Evolutionary conservation across 441 rosid species (phyloP).

Genomic region (Adansonia grandidieri): DNA sequence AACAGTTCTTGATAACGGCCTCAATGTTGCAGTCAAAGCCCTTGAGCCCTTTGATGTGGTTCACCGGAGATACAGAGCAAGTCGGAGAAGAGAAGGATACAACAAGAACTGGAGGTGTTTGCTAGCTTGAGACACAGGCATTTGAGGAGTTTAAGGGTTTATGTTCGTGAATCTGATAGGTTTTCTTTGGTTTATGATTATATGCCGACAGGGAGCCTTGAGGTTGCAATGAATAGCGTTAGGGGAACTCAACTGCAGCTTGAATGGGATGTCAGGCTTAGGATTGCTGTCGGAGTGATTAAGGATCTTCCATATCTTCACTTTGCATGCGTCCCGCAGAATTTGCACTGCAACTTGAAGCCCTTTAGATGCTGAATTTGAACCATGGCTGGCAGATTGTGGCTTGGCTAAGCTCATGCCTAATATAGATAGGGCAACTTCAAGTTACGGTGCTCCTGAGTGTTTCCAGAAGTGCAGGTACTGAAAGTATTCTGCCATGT

Average conservation of each 20-base stretch:
- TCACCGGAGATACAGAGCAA: conserved; percentile 64
- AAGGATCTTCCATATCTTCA: conserved; percentile 90
- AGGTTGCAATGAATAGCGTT: conserved; percentile 77
- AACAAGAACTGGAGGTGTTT: conserved; percentile 78
- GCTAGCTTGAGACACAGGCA: conserved; percentile 81
- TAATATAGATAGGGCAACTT: conserved; percentile 45
- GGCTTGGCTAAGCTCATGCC: conserved; percentile 75
- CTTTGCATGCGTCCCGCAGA: conserved; percentile 61
- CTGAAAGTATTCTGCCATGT: background rate
- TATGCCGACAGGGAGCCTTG: conserved; percentile 76
- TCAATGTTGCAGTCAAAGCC: conserved; percentile 73
- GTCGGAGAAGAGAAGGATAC: conserved; percentile 70
- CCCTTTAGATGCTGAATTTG: conserved; percentile 90
- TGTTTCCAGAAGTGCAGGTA: conserved; percentile 83
- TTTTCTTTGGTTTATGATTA: conserved; percentile 85
- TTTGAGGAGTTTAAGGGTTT: conserved; percentile 87
- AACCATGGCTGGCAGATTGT: conserved; percentile 80
- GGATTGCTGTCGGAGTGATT: conserved; percentile 83
- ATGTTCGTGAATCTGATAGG: conserved; percentile 72
- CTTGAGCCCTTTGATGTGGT: conserved; percentile 66
- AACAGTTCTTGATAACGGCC: conserved; percentile 77
- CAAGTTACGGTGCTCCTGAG: conserved; percentile 78
- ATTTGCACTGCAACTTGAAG: conserved; percentile 82
- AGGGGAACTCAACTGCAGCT: conserved; percentile 69
- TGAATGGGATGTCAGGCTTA: conserved; percentile 80